phyloP scores from a whole-genome alignment of 345 rosid species.

The Stellera chamaejasme region DNA sequence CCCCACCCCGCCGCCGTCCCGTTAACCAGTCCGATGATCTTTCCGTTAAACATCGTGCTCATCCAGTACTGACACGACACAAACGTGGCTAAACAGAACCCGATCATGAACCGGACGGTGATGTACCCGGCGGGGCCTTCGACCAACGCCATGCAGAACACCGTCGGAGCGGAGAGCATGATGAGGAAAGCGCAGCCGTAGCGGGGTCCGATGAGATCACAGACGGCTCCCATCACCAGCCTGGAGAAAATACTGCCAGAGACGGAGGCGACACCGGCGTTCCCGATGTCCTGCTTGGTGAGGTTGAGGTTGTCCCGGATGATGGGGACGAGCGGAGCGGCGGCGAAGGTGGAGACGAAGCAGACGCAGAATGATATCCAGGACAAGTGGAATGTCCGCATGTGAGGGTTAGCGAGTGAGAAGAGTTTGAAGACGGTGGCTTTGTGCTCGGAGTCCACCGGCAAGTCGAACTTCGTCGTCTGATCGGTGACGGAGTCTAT shows the following conservation, averaged over 20 bases:
- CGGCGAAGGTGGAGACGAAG: slow-evolving; percentile 85
- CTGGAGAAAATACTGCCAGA: slow-evolving; percentile 89
- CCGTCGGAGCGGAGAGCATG: slow-evolving; percentile 81
- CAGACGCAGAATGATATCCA: slow-evolving; percentile 93
- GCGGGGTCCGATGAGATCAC: slow-evolving; percentile 79
- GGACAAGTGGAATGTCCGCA: slow-evolving; percentile 86
- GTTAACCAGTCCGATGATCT: slow-evolving; percentile 75
- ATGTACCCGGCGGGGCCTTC: slow-evolving; percentile 55
- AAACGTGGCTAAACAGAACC: slow-evolving; percentile 84
- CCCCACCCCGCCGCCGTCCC: slow-evolving; percentile 99
- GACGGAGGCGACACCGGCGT: slow-evolving; percentile 90
- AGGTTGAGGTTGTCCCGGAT: slow-evolving; percentile 77
- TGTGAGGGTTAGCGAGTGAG: slow-evolving; percentile 75
- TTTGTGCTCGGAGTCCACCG: slow-evolving; percentile 85
- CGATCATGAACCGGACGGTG: slow-evolving; percentile 81
- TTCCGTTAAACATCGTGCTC: slow-evolving; percentile 92
- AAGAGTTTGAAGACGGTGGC: slow-evolving; percentile 65
- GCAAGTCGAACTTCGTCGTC: slow-evolving; percentile 53
- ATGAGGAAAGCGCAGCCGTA: slow-evolving; percentile 78
- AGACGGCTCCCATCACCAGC: slow-evolving; percentile 86
- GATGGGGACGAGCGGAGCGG: slow-evolving; percentile 85
- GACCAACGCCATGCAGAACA: slow-evolving; percentile 78
- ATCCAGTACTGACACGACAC: slow-evolving; percentile 96
- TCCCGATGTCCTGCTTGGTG: slow-evolving; percentile 57
- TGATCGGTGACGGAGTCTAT: slow-evolving; percentile 56